phyloP scores from a whole-genome alignment of 805 yeast species.

The Teunomyces funiuensis region DNA sequence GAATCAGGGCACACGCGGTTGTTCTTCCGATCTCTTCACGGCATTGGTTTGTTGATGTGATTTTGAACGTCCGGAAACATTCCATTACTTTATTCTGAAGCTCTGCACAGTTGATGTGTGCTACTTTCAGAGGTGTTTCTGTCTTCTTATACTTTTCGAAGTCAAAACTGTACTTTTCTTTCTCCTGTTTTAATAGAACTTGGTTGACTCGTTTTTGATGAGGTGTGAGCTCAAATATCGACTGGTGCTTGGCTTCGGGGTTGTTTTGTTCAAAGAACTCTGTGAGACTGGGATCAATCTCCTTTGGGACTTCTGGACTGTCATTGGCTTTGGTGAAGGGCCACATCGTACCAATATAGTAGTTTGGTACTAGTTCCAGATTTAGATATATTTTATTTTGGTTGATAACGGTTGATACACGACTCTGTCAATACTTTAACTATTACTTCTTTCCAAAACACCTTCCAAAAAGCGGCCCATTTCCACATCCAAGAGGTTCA shows the following conservation, averaged over 20 bases:
- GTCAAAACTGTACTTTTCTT: constrained; percentile 22
- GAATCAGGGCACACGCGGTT: constrained; percentile 34
- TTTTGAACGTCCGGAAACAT: constrained; percentile 35
- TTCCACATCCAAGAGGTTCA: constrained; percentile 31
- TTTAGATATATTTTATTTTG: neutral
- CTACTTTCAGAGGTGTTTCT: constrained; percentile 24
- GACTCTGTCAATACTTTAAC: constrained; percentile 1
- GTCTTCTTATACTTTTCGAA: constrained; percentile 31
- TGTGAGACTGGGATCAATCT: constrained; percentile 33
- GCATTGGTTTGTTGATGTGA: constrained; percentile 29
- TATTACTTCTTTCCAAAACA: constrained; percentile 26
- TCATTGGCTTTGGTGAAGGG: constrained; percentile 23
- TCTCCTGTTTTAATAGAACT: constrained; percentile 20
- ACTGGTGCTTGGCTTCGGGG: constrained; percentile 26
- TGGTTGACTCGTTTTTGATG: constrained; percentile 27
- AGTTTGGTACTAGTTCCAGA: neutral
- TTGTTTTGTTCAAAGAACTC: constrained; percentile 31
- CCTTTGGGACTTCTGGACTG: constrained; percentile 30
- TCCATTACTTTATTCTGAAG: constrained; percentile 35
- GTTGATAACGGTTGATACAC: neutral
- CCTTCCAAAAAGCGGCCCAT: constrained; percentile 41
- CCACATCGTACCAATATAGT: constrained; percentile 32
- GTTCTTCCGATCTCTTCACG: constrained; percentile 26
- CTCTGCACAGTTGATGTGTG: constrained; percentile 41
- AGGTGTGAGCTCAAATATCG: constrained; percentile 24